Base-by-base conservation (phyloP, 2,329 filamentous ascomycete species). In the Macroventuria anomochaeta region DNA sequence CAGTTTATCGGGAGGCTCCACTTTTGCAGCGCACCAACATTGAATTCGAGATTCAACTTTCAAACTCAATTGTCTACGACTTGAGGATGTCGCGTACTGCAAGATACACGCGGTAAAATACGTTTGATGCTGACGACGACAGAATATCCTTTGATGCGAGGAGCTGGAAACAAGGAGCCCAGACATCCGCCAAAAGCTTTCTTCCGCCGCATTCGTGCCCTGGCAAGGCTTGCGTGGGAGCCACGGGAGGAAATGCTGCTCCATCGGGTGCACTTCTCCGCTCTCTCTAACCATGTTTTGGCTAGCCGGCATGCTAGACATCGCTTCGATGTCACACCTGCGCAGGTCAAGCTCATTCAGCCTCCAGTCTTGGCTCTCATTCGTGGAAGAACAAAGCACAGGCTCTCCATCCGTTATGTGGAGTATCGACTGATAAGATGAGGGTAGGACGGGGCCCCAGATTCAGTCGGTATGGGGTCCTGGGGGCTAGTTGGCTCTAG, bases 121-220 rank as follows among this genome's bases (percentile, higher is more conserved):
- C 6, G 10, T 17, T 40, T 40, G 18, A 21, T 36, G 18, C 12
- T 31, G n/a, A n/a, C 29, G 11, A 40, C 33, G 18, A 31, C 34
- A 17, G 11, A 13, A 20, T 10, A n/a, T 34, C 7, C 13, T 29
- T 21, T 15, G n/a, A 13, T 23, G 34, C 12, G 11, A 7, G 43
- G 29, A 31, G 3, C n/a, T 53, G 31, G 15, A 56, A 55, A 67
- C n/a, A 67, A 67, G 62, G 56, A 53, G 31, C 57, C 54, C 52
- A 63, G 55, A 50, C 52, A 44, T 48, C 37, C 59, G 50, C 63
- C 56, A 61, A 64, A 69, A 65, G 66, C 66, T 65, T 69, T 57
- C 40, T 25, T 53, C 57, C 41, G 44, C 50, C 44, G 53, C 52
- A 41, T 28, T 32, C 51, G 37, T 36, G 47, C 40, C 53, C 51